Evolutionary conservation across 495 filamentous ascomycete species (phyloP).

Genomic region (Penicillium chermesinum): DNA sequence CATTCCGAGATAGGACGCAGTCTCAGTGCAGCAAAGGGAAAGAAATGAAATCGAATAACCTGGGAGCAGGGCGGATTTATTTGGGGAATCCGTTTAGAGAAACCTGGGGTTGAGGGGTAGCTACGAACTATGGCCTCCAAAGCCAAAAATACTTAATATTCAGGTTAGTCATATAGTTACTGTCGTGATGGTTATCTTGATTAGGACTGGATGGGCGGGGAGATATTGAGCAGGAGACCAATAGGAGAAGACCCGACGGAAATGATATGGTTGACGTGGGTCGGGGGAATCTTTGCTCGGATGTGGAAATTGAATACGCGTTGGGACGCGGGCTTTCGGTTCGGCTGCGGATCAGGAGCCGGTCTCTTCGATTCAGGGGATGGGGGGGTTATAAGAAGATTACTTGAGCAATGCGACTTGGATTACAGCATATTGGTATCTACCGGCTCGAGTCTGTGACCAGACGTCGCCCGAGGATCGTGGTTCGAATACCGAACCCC

Average conservation of each 20-base stretch:
- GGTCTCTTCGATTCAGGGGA: background rate
- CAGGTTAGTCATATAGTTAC: background rate
- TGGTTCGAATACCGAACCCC: too few species aligned
- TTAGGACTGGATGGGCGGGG: background rate
- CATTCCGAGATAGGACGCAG: background rate
- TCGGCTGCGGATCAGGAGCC: background rate
- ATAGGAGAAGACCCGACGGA: background rate
- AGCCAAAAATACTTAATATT: background rate
- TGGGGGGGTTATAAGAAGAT: too few species aligned
- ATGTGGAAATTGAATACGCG: background rate
- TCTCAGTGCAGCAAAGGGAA: background rate
- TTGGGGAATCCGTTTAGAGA: background rate
- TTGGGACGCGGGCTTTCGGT: background rate
- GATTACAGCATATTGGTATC: too few species aligned
- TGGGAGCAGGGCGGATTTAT: background rate
- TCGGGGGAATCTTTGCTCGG: background rate
- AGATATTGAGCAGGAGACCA: background rate
- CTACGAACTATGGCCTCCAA: background rate
- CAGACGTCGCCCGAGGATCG: too few species aligned
- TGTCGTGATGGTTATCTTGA: background rate
- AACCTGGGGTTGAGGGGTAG: background rate
- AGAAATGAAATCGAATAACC: too few species aligned
- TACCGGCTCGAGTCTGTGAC: too few species aligned
- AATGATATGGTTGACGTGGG: background rate
- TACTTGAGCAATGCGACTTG: too few species aligned